These are phyloP conservation scores for Xylaria telfairii DNA, from an alignment of 495 filamentous ascomycete species.

Conservation along the genomic window DNA sequence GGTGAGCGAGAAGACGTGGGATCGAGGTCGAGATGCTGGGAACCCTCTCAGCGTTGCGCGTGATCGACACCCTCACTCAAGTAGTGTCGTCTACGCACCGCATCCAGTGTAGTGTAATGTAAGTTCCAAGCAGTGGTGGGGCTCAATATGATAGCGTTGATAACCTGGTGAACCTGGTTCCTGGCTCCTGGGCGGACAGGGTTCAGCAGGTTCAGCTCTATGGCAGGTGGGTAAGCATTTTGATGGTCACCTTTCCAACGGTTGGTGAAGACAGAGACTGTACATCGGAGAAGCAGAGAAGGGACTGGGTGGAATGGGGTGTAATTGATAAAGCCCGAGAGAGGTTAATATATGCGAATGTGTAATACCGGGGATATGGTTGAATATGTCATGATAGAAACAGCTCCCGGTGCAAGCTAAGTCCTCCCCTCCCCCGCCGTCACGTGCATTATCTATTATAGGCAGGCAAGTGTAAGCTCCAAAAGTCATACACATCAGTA, in stretches of 20 bases:
- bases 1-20: neutral
- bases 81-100: neutral
- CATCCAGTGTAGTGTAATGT: neutral
- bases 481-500: neutral
- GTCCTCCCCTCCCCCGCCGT: neutral
- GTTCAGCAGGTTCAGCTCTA: constrained; percentile 1
- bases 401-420: neutral
- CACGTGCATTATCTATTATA: constrained; percentile 14
- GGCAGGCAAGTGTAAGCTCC: neutral
- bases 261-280: no score
- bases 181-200: neutral
- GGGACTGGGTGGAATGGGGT: neutral
- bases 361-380: neutral
- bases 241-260: neutral
- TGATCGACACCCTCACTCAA: neutral
- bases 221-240: no score
- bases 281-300: neutral
- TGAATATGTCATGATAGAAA: neutral
- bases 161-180: neutral
- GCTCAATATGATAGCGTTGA: neutral
- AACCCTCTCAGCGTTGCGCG: neutral
- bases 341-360: neutral
- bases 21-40: neutral
- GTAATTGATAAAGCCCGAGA: no score
- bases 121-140: constrained; percentile 1